Evolutionary conservation across 306 rosid genomes (phyloP), one percentile per base, ranked within the genome.

Genomic region (Fragaria vesca): DNA sequence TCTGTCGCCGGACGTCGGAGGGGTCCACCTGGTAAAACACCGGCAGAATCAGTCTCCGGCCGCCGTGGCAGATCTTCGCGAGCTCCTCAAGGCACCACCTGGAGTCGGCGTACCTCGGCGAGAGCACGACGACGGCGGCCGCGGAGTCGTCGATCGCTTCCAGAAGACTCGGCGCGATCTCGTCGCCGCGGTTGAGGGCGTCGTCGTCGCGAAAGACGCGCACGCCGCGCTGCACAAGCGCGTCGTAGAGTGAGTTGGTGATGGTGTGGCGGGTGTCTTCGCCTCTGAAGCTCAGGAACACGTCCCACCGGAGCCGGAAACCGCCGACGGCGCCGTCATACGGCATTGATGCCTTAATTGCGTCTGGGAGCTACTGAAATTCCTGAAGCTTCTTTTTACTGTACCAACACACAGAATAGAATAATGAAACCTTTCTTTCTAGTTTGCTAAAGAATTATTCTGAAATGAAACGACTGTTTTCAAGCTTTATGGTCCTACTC

Each of bases 91-190:
- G 85, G 21, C 92, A 80, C 89, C 91, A 80, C 28, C 79, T 79
- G 0, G 91, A 88, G 1, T 86, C 72, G 3, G 89, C 90, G 21
- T 88, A 88, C 9, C 79, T 75, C 4, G 71, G 79, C 2, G 91
- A 88, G 17, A 90, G 0, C n/a, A 88, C 51, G 21, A 83, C 40
- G 11, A 90, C 76, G 18, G 90, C 75, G 2, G 91, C 89, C 0
- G 92, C 92, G 4, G 91, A 88, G 69, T 86, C 95, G 1, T 86
- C 85, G 47, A 90, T 85, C n/a, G 91, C 95, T 32, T 85, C 89
- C 6, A 86, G 70, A 13, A 88, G 79, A 38, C 75, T 73, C 73
- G 84, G 65, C 0, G 79, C 51, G 68, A 86, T 86, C 65, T 85
- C 83, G 4, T 85, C 89, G 2, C 86, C 88, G 6, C 88, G 84